Percentiles rank a stretch among this genome's conserved stretches.
These are phyloP conservation scores for Aspergillus sp. DNA, from an alignment of 2,329 filamentous ascomycete genomes.

Conservation along the genomic window DNA sequence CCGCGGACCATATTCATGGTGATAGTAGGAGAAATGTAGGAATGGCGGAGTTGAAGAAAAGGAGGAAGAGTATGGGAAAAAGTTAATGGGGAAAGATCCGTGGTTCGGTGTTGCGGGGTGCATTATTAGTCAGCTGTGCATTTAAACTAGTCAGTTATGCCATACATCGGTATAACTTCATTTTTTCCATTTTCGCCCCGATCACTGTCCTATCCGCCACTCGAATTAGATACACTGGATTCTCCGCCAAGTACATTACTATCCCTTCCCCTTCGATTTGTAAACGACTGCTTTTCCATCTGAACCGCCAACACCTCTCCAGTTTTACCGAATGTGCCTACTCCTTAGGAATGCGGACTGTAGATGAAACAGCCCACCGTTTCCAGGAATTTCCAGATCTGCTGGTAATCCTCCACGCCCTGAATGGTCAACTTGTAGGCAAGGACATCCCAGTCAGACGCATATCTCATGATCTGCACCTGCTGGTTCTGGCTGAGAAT, in stretches of 20 bases:
- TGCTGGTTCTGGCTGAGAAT: slow-evolving; percentile 21
- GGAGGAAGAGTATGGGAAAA: not conserved
- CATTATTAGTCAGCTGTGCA: not conserved
- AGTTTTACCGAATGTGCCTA: no score
- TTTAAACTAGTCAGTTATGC: not conserved
- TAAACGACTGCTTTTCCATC: no score
- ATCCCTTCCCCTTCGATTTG: not conserved
- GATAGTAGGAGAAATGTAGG: not conserved
- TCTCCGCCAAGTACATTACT: not conserved
- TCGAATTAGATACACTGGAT: no score
- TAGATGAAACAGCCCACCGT: slow-evolving; percentile 25
- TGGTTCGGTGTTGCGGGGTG: not conserved
- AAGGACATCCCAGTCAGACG: slow-evolving; percentile 21
- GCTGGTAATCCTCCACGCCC: slow-evolving; percentile 21
- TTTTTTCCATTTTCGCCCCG: no score
- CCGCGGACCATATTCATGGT: slow-evolving; percentile 21
- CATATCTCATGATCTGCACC: slow-evolving; percentile 21
- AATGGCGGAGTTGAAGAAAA: not conserved
- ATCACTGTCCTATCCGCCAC: no score
- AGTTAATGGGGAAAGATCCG: not conserved
- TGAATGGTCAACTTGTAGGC: slow-evolving; percentile 20
- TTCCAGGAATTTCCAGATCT: slow-evolving; percentile 28
- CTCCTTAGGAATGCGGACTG: no score
- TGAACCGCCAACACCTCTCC: no score
- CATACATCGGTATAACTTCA: not conserved